Percentiles rank a stretch among this genome's conserved stretches.
phyloP scores from a whole-genome alignment of 805 yeast species.

The Candida argentea region DNA sequence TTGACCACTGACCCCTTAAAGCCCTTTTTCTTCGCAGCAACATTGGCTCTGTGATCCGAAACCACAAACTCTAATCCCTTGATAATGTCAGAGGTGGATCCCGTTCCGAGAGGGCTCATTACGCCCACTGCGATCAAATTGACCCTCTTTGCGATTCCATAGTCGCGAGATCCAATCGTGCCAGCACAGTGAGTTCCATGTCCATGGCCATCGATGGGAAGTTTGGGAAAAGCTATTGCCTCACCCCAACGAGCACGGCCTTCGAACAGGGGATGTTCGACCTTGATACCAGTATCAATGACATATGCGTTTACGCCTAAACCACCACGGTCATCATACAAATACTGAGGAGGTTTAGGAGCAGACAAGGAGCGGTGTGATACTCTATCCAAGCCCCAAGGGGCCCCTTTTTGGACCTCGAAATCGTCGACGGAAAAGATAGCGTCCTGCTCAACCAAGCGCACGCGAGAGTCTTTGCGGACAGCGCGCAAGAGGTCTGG shows the following conservation, averaged over 20 bases:
- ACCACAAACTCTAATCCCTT: slow-evolving; percentile 37
- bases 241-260: slow-evolving; percentile 49
- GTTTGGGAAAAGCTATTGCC: slow-evolving; percentile 34
- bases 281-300: slow-evolving; percentile 72
- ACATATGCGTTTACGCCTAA: slow-evolving; percentile 62
- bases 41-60: slow-evolving; percentile 26
- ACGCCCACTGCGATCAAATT: slow-evolving; percentile 32
- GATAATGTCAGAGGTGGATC: slow-evolving; percentile 31
- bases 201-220: slow-evolving; percentile 55
- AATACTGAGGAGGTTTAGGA: slow-evolving; percentile 25
- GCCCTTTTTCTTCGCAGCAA: slow-evolving; percentile 44
- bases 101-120: slow-evolving; percentile 29
- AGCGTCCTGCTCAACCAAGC: slow-evolving; percentile 15
- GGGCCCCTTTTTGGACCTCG: slow-evolving; percentile 27
- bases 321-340: slow-evolving; percentile 34
- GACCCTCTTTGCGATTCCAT: slow-evolving; percentile 70
- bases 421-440: slow-evolving; percentile 12
- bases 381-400: slow-evolving; percentile 33
- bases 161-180: slow-evolving; percentile 65
- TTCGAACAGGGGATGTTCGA: slow-evolving; percentile 52
- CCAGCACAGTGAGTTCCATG: slow-evolving; percentile 97
- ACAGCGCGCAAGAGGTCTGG: slow-evolving; percentile 8
- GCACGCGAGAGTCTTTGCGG: slow-evolving; percentile 8
- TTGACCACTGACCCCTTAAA: slow-evolving; percentile 84
- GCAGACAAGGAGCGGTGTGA: slow-evolving; percentile 20